Conservation (phyloP, 768 basidiomycete genomes). For the Suillus hirtellus region DNA sequence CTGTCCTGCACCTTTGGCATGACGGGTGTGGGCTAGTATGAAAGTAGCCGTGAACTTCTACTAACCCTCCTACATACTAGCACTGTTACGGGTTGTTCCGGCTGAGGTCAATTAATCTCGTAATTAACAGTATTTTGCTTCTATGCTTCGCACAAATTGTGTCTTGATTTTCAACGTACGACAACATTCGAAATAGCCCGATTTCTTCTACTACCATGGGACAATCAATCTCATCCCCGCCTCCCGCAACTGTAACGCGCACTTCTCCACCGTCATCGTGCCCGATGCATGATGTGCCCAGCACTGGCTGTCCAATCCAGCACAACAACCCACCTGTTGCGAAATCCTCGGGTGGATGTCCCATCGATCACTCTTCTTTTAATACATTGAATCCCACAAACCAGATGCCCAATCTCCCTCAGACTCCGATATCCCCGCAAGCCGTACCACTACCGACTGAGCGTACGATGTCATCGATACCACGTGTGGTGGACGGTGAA, state of each 20-base stretch:
- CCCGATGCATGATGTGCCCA: conserved; percentile 17
- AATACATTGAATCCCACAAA: conserved; percentile 65
- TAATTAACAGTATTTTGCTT: not conserved
- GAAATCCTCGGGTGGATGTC: conserved; percentile 50
- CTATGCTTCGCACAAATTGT: not conserved
- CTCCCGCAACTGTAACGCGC: conserved; percentile 13
- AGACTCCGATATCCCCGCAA: conserved; percentile 59
- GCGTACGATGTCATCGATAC: conserved; percentile 84
- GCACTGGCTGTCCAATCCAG: conserved; percentile 43
- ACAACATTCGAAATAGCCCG: not conserved
- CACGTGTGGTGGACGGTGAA: conserved; percentile 49
- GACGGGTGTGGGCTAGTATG: no score
- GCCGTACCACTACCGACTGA: conserved; percentile 62
- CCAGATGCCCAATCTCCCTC: conserved; percentile 85
- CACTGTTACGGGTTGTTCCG: not conserved
- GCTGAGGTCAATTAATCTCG: no score
- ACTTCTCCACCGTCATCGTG: conserved; percentile 14
- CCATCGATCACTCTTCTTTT: conserved; percentile 52
- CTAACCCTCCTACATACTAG: no score
- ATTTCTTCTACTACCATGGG: conserved; percentile 12
- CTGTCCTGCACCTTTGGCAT: no score
- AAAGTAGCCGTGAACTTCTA: no score
- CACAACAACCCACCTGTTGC: conserved; percentile 32
- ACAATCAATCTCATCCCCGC: conserved; percentile 17
- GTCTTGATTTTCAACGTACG: not conserved